Base-by-base conservation (phyloP, 345 rosid species). In the Odontarrhena argentea region DNA sequence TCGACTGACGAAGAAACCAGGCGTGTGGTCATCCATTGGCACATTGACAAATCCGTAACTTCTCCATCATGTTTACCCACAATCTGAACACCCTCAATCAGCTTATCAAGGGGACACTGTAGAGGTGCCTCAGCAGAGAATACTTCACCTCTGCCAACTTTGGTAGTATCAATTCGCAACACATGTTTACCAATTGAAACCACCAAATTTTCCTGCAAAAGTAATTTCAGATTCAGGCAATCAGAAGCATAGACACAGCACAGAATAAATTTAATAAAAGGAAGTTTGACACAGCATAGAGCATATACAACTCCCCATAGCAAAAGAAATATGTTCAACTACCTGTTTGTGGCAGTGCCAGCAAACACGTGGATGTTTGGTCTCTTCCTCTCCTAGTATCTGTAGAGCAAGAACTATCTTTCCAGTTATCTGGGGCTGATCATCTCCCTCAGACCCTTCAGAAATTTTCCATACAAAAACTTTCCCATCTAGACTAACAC, bases 261-360 rank as follows among this genome's bases (percentile, higher is more conserved):
- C 1, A 40, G 44, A 50, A 18, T 43, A 57, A 41, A 62, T 12
- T 65, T 9, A 3, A 35, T 28, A 3, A 40, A 63, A 45, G 68
- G 26, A 53, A 22, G 35, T 55, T 37, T n/a, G 40, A 18, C 8
- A 9, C 8, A 46, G 47, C 43, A 64, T 55, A 9, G 48, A 56
- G 24, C 53, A 44, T 38, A 72, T 37, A 41, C 45, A 59, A 34
- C 46, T 24, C 24, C 46, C 14, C 30, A 14, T 40, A 48, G 12
- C 41, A 28, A 52, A 41, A n/a, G 26, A 55, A 63, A 37, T 63
- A 67, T 78, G 83, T 87, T 66, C 81, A 92, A 55, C 59, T 84
- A 91, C 99, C 78, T 88, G 96, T 69, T 86, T 94, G 85, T 88
- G 87, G 68, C 83, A 83, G 69, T 94, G 97, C 99, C 99, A 94